Percentiles rank a stretch among this genome's conserved stretches.
phyloP scores from a whole-genome alignment of 345 rosid genomes.

The Lepidium aucheri region DNA sequence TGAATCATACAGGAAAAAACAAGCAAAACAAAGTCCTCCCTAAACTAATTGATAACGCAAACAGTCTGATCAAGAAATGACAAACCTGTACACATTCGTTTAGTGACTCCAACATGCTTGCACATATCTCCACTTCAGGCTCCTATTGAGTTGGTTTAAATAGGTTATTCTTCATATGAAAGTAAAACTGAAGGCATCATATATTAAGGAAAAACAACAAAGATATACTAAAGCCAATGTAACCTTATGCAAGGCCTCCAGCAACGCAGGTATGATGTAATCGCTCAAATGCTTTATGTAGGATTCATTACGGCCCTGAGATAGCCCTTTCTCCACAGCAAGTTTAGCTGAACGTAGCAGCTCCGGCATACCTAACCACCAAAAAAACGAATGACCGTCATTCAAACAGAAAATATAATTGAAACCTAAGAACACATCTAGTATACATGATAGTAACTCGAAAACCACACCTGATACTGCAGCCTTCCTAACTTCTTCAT shows the following conservation, averaged over 20 bases:
- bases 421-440: neutral
- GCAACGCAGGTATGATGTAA: slow-evolving; percentile 52
- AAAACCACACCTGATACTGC: slow-evolving; percentile 58
- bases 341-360: slow-evolving; percentile 54
- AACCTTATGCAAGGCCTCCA: slow-evolving; percentile 72
- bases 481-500: slow-evolving; percentile 75
- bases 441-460: neutral
- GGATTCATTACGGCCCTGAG: slow-evolving; percentile 54
- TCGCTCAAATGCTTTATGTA: slow-evolving; percentile 58
- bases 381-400: neutral
- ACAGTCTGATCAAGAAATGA: neutral
- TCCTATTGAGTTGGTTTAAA: slow-evolving; percentile 34
- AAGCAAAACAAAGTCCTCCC: neutral
- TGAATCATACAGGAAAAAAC: no score
- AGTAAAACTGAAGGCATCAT: neutral
- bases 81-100: slow-evolving; percentile 69
- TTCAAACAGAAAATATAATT: neutral
- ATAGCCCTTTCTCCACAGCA: slow-evolving; percentile 56
- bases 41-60: neutral
- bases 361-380: slow-evolving; percentile 54
- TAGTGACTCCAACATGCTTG: slow-evolving; percentile 57
- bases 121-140: slow-evolving; percentile 65
- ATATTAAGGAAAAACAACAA: neutral
- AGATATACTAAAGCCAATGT: neutral
- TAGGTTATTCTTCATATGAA: neutral